Conservation (phyloP, 2,329 filamentous ascomycete species). For the Curvularia spicifera region DNA sequence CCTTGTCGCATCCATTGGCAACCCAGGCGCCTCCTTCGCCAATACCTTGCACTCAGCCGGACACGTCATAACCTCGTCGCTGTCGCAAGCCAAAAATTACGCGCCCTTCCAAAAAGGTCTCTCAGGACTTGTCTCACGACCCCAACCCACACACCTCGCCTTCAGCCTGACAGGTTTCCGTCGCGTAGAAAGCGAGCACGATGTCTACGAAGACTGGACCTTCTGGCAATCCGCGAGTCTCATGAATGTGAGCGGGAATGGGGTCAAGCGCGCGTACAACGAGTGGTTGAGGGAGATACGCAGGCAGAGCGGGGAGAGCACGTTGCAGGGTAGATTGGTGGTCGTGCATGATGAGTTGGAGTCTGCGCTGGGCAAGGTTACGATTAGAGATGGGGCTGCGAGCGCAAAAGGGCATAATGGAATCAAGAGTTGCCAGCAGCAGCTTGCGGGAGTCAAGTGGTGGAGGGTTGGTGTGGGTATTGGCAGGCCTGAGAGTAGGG, state of each 20-base stretch:
- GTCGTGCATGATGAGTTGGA: conserved; percentile 92
- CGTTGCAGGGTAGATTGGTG: conserved; percentile 63
- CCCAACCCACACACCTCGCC: conserved; percentile 40
- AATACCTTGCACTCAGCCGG: conserved; percentile 87
- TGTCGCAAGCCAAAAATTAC: conserved; percentile 35
- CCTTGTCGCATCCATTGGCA: conserved; percentile 86
- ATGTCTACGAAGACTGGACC: conserved; percentile 57
- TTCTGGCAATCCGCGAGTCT: conserved; percentile 75
- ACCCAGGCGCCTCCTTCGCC: conserved; percentile 71
- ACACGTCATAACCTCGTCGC: conserved; percentile 71
- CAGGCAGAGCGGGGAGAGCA: conserved; percentile 14
- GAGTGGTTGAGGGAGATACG: conserved; percentile 50
- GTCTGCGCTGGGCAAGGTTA: conserved; percentile 69
- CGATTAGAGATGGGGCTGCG: conserved; percentile 64
- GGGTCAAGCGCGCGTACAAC: conserved; percentile 70
- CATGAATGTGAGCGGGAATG: conserved; percentile 86
- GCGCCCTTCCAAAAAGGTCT: conserved; percentile 39
- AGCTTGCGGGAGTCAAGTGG: conserved; percentile 49
- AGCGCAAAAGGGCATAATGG: conserved; percentile 56
- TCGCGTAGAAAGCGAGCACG: conserved; percentile 11
- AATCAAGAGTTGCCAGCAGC: conserved; percentile 51
- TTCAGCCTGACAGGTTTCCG: conserved; percentile 52
- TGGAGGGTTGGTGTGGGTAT: conserved; percentile 81
- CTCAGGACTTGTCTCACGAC: conserved; percentile 38
- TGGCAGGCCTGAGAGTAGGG: conserved; percentile 76